Evolutionary conservation across 805 yeast genomes (phyloP).

Genomic region (Alloascoidea africana): DNA sequence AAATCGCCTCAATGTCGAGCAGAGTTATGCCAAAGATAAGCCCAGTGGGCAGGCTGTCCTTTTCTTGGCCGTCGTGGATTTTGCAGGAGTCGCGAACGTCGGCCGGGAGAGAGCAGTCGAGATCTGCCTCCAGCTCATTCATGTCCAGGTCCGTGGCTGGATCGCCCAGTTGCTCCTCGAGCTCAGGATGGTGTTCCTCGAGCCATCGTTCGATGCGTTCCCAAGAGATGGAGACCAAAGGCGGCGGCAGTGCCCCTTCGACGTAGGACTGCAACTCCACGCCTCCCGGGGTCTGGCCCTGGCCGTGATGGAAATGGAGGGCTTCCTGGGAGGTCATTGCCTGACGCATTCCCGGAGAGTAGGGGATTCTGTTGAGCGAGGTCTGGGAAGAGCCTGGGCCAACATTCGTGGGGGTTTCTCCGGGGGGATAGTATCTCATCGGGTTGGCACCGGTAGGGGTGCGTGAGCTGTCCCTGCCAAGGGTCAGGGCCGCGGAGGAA

Average conservation of each 20-base stretch:
- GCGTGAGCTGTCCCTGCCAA: neutral
- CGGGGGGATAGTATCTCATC: no score
- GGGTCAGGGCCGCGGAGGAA: no score
- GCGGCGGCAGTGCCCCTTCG: conserved; percentile 47
- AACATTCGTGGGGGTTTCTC: no score
- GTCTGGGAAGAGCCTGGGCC: conserved; percentile 13
- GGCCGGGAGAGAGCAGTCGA: conserved; percentile 58
- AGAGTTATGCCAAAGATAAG: conserved; percentile 68
- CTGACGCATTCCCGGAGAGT: conserved; percentile 19
- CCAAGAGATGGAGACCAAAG: conserved; percentile 71
- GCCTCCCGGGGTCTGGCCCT: neutral
- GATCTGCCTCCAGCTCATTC: conserved; percentile 69
- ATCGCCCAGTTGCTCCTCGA: conserved; percentile 60
- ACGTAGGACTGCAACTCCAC: conserved; percentile 21
- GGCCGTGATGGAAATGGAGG: conserved; percentile 6
- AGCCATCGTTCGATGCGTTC: conserved; percentile 80
- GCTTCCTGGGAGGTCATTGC: conserved; percentile 11
- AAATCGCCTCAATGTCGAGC: conserved; percentile 67
- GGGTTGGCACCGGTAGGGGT: neutral
- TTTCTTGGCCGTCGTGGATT: conserved; percentile 85
- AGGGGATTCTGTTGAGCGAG: conserved; percentile 10
- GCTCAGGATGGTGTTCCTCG: conserved; percentile 61
- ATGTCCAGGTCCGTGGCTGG: conserved; percentile 75
- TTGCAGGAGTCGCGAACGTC: conserved; percentile 70
- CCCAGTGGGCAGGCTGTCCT: conserved; percentile 61